Percentiles rank a stretch among this genome's conserved stretches.
phyloP scores from a whole-genome alignment of 345 rosid genomes.

The Mercurialis annua region DNA sequence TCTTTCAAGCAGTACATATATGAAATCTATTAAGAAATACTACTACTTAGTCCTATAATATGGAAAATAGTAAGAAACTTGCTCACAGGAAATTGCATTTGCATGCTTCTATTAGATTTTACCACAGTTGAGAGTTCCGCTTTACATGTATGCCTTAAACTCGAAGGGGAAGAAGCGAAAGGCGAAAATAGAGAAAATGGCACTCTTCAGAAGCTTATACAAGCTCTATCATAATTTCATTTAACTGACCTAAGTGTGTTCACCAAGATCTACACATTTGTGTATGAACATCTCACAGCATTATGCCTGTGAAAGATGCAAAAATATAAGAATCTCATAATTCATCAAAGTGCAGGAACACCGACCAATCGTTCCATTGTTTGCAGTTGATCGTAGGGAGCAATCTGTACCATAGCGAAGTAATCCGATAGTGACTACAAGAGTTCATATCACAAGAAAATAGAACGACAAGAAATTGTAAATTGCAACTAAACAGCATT shows the following conservation, averaged over 20 bases:
- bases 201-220: background rate
- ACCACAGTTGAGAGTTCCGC: background rate
- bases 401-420: conserved; percentile 51
- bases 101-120: background rate
- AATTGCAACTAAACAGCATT: background rate
- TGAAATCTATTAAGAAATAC: too few relatives aligned
- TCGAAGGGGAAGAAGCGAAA: background rate
- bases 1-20: too few relatives aligned
- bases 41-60: background rate
- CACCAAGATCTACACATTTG: background rate
- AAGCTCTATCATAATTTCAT: background rate
- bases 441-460: background rate
- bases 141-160: background rate
- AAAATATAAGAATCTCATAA: background rate
- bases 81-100: background rate
- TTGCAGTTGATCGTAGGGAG: conserved; percentile 94
- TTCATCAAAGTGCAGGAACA: conserved; percentile 24
- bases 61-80: background rate
- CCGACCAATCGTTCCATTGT: conserved; percentile 69
- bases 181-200: background rate
- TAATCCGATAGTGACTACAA: background rate
- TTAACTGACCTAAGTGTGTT: background rate
- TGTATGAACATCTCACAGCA: background rate
- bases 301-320: conserved; percentile 9
- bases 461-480: background rate